These are phyloP conservation scores for Cyberlindnera japonica DNA, from an alignment of 805 yeast genomes.

Conservation along the genomic window DNA sequence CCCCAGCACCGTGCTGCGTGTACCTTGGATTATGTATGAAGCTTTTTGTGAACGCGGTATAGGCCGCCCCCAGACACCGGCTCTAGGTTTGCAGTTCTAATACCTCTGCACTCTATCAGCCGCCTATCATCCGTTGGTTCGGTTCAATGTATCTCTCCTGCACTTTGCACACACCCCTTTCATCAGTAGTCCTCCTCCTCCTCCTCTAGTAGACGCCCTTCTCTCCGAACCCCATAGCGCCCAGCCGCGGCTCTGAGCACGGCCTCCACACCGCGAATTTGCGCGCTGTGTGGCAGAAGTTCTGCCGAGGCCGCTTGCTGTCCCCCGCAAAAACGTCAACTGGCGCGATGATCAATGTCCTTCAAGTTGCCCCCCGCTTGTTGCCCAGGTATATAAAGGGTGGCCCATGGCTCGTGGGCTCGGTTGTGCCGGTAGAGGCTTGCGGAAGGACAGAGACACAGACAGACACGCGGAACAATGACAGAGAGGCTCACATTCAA, in stretches of 20 bases:
- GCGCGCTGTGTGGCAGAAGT: background rate
- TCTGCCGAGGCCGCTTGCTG: constrained; percentile 1
- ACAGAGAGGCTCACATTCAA: constrained; percentile 50
- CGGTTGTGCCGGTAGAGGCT: too few species aligned
- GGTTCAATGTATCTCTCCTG: constrained; percentile 12
- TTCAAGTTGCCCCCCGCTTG: too few species aligned
- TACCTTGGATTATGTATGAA: too few species aligned
- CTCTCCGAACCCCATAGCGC: background rate
- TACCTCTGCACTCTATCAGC: constrained; percentile 33
- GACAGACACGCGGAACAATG: constrained; percentile 3
- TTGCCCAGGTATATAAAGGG: too few species aligned
- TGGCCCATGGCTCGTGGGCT: too few species aligned
- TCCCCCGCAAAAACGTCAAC: constrained; percentile 4
- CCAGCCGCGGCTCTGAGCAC: background rate
- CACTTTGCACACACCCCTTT: too few species aligned
- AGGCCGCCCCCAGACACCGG: constrained; percentile 13
- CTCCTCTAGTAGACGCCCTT: too few species aligned
- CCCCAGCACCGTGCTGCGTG: too few species aligned
- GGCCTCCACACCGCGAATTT: background rate
- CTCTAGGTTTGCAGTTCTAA: constrained; percentile 31
- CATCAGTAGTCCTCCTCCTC: too few species aligned
- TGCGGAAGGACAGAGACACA: constrained; percentile 1
- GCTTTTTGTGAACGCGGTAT: constrained; percentile 14
- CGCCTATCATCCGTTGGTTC: constrained; percentile 24
- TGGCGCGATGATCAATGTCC: constrained; percentile 3